These are phyloP conservation scores for Fusarium succisae DNA, from an alignment of 2,329 filamentous ascomycete species.

Conservation along the genomic window DNA sequence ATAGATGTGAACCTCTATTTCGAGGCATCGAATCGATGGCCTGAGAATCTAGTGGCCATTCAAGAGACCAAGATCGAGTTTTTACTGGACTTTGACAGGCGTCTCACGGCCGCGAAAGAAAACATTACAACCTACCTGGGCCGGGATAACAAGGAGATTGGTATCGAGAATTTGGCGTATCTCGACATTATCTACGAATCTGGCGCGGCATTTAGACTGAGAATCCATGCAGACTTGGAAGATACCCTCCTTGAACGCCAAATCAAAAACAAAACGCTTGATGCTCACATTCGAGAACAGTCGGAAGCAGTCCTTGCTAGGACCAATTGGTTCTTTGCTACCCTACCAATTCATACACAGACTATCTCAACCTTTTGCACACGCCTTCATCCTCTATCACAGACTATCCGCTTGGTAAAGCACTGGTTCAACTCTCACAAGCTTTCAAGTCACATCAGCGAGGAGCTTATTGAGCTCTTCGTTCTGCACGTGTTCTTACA, in stretches of 20 bases:
- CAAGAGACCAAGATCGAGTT: slow-evolving; percentile 96
- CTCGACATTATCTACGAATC: slow-evolving; percentile 81
- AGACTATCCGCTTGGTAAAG: slow-evolving; percentile 85
- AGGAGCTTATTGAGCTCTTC: slow-evolving; percentile 87
- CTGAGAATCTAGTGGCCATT: slow-evolving; percentile 88
- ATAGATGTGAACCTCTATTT: slow-evolving; percentile 89
- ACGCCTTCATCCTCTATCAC: slow-evolving; percentile 80
- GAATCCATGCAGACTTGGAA: slow-evolving; percentile 90
- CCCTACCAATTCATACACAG: slow-evolving; percentile 82
- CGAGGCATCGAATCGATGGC: slow-evolving; percentile 93
- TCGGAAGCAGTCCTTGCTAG: slow-evolving; percentile 74
- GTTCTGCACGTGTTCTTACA: slow-evolving; percentile 81
- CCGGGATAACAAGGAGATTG: slow-evolving; percentile 77
- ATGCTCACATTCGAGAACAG: slow-evolving; percentile 72
- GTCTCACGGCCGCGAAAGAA: slow-evolving; percentile 70
- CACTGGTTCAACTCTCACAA: slow-evolving; percentile 90
- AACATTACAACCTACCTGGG: slow-evolving; percentile 76
- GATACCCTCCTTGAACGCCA: slow-evolving; percentile 81
- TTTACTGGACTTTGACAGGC: slow-evolving; percentile 76
- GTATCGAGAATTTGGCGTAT: slow-evolving; percentile 80
- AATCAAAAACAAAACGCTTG: slow-evolving; percentile 76
- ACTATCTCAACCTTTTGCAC: slow-evolving; percentile 83
- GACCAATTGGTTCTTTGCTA: slow-evolving; percentile 77
- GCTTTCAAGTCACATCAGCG: slow-evolving; percentile 76
- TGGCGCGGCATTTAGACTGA: slow-evolving; percentile 80